Evolutionary conservation across 495 filamentous ascomycete genomes (phyloP).

Genomic region (Aspergillus sparsus): DNA sequence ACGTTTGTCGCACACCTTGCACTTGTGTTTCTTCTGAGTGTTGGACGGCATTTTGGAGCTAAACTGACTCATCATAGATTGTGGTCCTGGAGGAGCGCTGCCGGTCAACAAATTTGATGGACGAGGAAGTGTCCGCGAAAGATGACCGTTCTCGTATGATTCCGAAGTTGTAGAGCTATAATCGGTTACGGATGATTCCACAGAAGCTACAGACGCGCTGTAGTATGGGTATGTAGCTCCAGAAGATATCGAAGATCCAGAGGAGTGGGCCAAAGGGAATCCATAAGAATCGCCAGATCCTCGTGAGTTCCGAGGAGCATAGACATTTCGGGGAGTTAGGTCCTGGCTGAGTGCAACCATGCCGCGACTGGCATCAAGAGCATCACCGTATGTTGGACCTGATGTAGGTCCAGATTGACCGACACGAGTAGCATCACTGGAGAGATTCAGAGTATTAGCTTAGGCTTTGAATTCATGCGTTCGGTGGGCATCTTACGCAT

Average conservation of each 20-base stretch:
- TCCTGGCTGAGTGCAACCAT: slow-evolving; percentile 95
- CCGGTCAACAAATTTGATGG: slow-evolving; percentile 69
- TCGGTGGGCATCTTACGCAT: slow-evolving; percentile 67
- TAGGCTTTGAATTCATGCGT: slow-evolving; percentile 1
- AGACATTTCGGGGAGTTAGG: slow-evolving; percentile 81
- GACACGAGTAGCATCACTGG: slow-evolving; percentile 58
- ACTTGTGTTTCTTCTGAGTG: slow-evolving; percentile 99
- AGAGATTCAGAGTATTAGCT: slow-evolving; percentile 1
- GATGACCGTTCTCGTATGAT: slow-evolving; percentile 73
- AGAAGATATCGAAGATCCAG: slow-evolving; percentile 93
- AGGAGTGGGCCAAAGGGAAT: slow-evolving; percentile 87
- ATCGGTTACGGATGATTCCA: slow-evolving; percentile 90
- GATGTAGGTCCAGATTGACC: slow-evolving; percentile 42
- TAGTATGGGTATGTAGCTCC: slow-evolving; percentile 71
- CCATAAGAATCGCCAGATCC: slow-evolving; percentile 89
- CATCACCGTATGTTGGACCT: slow-evolving; percentile 56
- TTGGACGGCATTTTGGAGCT: slow-evolving; percentile 95
- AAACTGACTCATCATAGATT: slow-evolving; percentile 99
- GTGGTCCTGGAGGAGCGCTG: slow-evolving; percentile 74
- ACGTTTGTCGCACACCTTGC: slow-evolving; percentile 98
- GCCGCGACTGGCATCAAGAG: slow-evolving; percentile 83
- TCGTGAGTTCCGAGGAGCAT: slow-evolving; percentile 65
- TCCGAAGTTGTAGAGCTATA: slow-evolving; percentile 86
- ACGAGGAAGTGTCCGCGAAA: slow-evolving; percentile 78
- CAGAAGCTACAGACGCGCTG: slow-evolving; percentile 73